Percentiles rank a stretch among this genome's conserved stretches.
Evolutionary conservation across 2,329 filamentous ascomycete species (phyloP).

Genomic region (Calonectria pauciramosa): DNA sequence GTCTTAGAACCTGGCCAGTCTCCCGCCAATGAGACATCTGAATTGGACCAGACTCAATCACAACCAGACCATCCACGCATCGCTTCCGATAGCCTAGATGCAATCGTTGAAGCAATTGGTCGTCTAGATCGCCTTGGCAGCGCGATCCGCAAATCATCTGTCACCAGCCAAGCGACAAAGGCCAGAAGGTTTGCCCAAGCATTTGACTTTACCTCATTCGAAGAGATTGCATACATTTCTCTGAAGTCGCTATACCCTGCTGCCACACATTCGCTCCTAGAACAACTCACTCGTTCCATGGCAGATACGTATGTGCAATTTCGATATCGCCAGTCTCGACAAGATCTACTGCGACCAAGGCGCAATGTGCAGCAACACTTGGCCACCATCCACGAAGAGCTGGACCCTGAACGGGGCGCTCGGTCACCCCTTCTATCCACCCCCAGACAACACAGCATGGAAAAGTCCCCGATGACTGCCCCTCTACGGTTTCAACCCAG

Average conservation of each 20-base stretch:
- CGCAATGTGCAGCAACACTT: not conserved
- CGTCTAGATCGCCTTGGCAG: not conserved
- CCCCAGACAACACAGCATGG: not conserved
- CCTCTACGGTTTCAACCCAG: not conserved
- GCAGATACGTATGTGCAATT: not conserved
- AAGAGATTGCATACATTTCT: not conserved
- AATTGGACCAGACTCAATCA: not conserved
- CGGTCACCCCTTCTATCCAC: not conserved
- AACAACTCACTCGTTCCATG: slow-evolving; percentile 2
- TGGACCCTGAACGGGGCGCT: not conserved
- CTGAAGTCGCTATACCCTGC: not conserved
- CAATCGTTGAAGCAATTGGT: not conserved
- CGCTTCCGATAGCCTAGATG: not conserved
- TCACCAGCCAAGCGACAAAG: not conserved
- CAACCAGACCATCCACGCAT: not conserved
- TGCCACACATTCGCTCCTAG: not conserved
- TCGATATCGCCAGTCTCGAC: not conserved
- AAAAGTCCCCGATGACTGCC: not conserved
- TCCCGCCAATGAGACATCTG: not conserved
- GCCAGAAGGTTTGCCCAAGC: not conserved
- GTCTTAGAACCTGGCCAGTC: not conserved
- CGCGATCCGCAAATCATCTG: not conserved
- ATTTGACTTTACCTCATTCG: not conserved
- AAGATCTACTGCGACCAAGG: not conserved
- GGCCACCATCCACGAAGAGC: not conserved